Evolutionary conservation across 1,139 yeast genomes (phyloP), one percentile per base, ranked within the genome.

Genomic region (Saccharomyces pastorianus): DNA sequence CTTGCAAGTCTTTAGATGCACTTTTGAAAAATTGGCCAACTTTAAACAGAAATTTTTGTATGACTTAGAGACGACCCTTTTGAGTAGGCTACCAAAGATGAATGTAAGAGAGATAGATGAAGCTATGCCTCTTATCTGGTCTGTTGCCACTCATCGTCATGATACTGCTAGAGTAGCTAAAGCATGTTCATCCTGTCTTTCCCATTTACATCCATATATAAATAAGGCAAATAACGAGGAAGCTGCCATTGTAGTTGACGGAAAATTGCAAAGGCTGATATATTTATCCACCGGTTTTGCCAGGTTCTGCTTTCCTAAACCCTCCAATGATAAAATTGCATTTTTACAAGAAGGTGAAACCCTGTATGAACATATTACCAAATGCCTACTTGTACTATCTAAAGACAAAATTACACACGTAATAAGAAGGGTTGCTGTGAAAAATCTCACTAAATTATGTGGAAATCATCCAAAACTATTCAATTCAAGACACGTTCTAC

Each of bases 241-340:
- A 6, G 49, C 57, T 23, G 34, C 57, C 6, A 58, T 63, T 0
- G 54, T 55, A 3, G 61, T 69, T 4, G 84, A 80, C 52, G 72
- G 76, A 0, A 82, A 79, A 59, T 61, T 84, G 3, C 75, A 76
- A n/a, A 76, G 85, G 58, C 68, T 88, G 6, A 66, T 88, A 1
- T 80, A 80, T 61, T 69, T 88, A 25, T 65, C 87, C 9, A 90
- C 96, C 0, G 78, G 80, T 51, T 81, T 88, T 69, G 95, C 91
- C 0, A 75, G 84, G 51, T 79, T 79, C 61, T 85, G 93, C 61
- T 73, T 79, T 20, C 76, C 88, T 55, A 85, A 82, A 55, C 67
- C 65, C 1, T 69, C 76, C 53, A 69, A 78, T 32, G 71, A 68
- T 0, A 52, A 75, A 1, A 80, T 85, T 60, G 49, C 70, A 6